Evolutionary conservation across 306 rosid species (phyloP), one percentile per base, ranked within the genome.

Genomic region (Lathyrus tuberosus): DNA sequence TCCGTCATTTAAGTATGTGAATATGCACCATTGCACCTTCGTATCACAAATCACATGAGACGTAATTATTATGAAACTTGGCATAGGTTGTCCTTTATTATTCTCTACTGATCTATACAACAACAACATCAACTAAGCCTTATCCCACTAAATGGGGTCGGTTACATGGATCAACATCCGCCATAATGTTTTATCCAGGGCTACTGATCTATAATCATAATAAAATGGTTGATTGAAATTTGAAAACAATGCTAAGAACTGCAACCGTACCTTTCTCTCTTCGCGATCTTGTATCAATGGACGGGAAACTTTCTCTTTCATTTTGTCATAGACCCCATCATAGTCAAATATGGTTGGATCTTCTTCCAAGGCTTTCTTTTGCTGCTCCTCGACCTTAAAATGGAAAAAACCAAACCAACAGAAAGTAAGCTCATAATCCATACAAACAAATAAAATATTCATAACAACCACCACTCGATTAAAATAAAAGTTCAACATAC

Each of bases 311-410:
- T 87, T 86, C 60, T 81, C 79, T 78, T 94, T 94, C 99, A 86
- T 88, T 65, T 88, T 81, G 52, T 87, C 99, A 74, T 91, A 91
- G 63, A 94, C 91, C 72, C 88, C 89, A 54, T 94, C 99, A 67
- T 94, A 94, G 78, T 88, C 87, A 58, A 94, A 90, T 35, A 87
- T 65, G 0, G 89, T 78, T 0, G 96, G 97, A 62, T 94, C 99
- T 81, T 90, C 96, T 78, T 86, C 85, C 72, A 94, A 78, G 10
- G 97, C 95, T 79, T 88, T 90, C 82, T 80, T 87, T 62, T 87
- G 89, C 84, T 84, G 96, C 74, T 87, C 91, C 85, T 94, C 99
- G 42, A 83, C 91, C 92, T 87, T 73, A 31, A 61, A 47, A 58
- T 37, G 33, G 22, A 14, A 40, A 16, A 1, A n/a, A 12, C 38